A percentile compares a stretch with the other conserved stretches of the same genome.
Conservation (phyloP, 352 stramenopile species). For the Halophytophthora polymorphica region DNA sequence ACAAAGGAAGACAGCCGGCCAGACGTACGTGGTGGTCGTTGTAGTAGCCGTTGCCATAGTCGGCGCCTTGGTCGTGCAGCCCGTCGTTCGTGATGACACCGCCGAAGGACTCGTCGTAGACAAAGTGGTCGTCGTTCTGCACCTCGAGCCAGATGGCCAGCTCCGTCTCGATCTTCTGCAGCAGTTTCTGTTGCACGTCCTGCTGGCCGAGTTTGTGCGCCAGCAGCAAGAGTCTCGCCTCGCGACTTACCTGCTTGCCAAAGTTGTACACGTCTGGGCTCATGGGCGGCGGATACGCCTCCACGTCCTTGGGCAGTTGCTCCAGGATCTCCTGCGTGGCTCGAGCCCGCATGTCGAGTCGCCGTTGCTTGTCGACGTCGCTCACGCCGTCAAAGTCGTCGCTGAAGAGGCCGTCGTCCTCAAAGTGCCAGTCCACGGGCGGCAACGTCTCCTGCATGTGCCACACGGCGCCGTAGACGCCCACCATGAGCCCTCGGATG, state of each 20-base stretch:
- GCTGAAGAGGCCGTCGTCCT: conserved; percentile 49
- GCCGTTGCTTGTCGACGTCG: conserved; percentile 23
- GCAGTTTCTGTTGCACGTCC: conserved; percentile 34
- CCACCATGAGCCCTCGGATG: conserved; percentile 74
- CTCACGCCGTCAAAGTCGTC: conserved; percentile 20
- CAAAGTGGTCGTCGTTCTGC: conserved; percentile 65
- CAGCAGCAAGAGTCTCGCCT: conserved; percentile 71
- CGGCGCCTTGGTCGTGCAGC: conserved; percentile 41
- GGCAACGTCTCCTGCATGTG: conserved; percentile 58
- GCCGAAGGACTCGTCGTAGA: conserved; percentile 93
- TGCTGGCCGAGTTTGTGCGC: conserved; percentile 68
- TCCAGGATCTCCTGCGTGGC: conserved; percentile 35
- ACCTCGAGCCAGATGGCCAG: conserved; percentile 58
- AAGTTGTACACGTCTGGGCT: conserved; percentile 76
- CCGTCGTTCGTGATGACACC: conserved; percentile 90
- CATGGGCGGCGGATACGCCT: conserved; percentile 40
- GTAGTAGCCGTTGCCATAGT: conserved; percentile 89
- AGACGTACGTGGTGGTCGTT: conserved; percentile 78
- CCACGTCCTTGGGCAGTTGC: conserved; percentile 44
- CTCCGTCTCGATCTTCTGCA: conserved; percentile 57
- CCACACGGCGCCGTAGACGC: conserved; percentile 61
- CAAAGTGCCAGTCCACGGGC: conserved; percentile 64
- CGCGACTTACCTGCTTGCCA: conserved; percentile 72
- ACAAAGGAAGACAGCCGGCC: neutral
- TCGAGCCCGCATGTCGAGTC: conserved; percentile 29